Base-by-base conservation (phyloP, 2,329 filamentous ascomycete genomes). In the Nemania sp. region DNA sequence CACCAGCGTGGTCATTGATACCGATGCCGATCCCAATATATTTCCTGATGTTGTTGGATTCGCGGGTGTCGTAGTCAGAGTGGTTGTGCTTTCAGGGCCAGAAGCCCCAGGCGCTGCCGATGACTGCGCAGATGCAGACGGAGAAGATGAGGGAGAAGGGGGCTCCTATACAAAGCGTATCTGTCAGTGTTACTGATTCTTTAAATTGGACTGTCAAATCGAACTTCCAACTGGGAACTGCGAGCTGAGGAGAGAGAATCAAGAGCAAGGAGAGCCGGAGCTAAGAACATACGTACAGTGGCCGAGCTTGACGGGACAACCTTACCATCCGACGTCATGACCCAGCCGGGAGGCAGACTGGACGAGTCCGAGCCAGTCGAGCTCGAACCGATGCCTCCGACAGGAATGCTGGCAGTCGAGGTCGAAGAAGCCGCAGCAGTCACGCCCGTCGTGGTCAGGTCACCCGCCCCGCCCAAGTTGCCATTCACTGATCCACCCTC, bases 401-500 rank as follows among this genome's bases (percentile, higher is more conserved):
- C 87, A 3, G 90, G 89, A 50, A 92, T 81, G 24, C 83, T 82
- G 30, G 84, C 82, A 36, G 82, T 82, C 52, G 77, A 78, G 3
- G 81, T 81, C 6, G 82, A 82, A 0, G 85, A 81, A 5, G 86
- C 83, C 52, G 86, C 79, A 6, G 80, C 75, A n/a, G 85, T 83
- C 23, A 86, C 83, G 43, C 80, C 79, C 3, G 81, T 84, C 26
- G 79, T 77, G 17, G 75, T 77, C 42, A 79, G 59, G 49, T 66
- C 75, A 28, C 77, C 82, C 28, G 80, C 76, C 55, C 78, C 80
- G 58, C 80, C 79, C 63, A 81, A 79, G 54, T 83, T 88, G 24
- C 82, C 83, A 70, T 91, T 90, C 70, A 97, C 77, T 61, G 77
- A 72, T 57, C 94, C 94, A 60, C 85, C 91, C n/a, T 87, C 81